phyloP scores from a whole-genome alignment of 2,329 filamentous ascomycete genomes.

The Paraphoma chrysanthemicola region DNA sequence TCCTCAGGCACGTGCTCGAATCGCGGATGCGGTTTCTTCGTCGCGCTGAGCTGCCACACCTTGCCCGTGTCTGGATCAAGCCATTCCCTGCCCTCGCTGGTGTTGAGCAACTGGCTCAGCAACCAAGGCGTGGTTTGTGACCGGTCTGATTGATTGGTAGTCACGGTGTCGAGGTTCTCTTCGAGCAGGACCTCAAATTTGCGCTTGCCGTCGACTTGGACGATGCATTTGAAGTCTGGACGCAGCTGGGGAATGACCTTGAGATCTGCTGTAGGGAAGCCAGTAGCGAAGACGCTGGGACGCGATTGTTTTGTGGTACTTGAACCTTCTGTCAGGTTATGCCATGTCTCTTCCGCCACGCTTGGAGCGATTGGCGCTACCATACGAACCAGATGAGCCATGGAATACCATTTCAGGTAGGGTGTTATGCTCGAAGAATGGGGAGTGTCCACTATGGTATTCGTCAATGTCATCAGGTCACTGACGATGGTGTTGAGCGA shows the following conservation, averaged over 20 bases:
- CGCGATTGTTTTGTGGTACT: neutral
- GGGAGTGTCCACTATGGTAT: conserved; percentile 53
- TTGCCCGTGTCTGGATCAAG: conserved; percentile 46
- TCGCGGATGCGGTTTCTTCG: conserved; percentile 6
- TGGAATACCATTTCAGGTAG: conserved; percentile 58
- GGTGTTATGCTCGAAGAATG: conserved; percentile 47
- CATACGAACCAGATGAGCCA: conserved; percentile 69
- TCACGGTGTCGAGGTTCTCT: conserved; percentile 49
- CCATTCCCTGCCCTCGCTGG: conserved; percentile 65
- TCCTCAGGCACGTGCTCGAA: conserved; percentile 22
- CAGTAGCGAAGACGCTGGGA: conserved; percentile 51
- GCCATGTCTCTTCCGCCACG: conserved; percentile 83
- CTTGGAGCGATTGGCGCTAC: conserved; percentile 82
- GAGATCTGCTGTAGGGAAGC: conserved; percentile 62
- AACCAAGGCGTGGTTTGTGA: conserved; percentile 57
- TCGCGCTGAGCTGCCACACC: conserved; percentile 40
- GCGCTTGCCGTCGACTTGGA: conserved; percentile 83
- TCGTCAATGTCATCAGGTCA: conserved; percentile 82
- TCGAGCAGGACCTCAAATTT: conserved; percentile 72
- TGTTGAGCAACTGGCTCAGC: conserved; percentile 65
- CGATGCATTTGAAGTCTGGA: conserved; percentile 64
- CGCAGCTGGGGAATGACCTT: conserved; percentile 63
- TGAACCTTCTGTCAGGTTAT: conserved; percentile 54
- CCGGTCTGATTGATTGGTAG: too few relatives aligned
- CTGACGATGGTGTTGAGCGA: conserved; percentile 84